Percentiles rank a stretch among this genome's conserved stretches.
Conservation (phyloP, 202 grass and related monocot species). For the Carex sylvatica region DNA sequence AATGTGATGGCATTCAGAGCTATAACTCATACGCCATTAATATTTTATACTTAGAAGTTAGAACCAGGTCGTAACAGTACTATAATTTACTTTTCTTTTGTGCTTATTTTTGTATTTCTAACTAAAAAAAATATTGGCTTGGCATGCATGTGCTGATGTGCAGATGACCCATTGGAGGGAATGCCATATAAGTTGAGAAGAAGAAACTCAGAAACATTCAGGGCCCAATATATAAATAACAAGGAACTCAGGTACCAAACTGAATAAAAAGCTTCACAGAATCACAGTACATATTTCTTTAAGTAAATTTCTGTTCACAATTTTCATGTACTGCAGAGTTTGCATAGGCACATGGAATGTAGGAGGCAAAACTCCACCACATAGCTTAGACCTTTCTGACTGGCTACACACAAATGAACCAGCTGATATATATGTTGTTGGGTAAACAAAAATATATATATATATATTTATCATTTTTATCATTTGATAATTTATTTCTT, state of each 20-base stretch:
- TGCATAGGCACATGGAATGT: slow-evolving; percentile 80
- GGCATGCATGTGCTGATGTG: slow-evolving; percentile 31
- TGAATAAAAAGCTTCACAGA: not conserved
- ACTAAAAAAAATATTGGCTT: not conserved
- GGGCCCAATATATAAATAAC: slow-evolving; percentile 87
- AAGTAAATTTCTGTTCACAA: not conserved
- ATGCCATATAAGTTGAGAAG: slow-evolving; percentile 57
- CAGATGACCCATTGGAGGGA: slow-evolving; percentile 47
- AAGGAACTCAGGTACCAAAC: slow-evolving; percentile 63
- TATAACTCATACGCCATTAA: not conserved
- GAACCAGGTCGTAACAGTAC: not conserved
- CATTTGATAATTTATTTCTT: not conserved
- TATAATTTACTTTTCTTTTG: not conserved
- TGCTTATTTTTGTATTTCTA: slow-evolving; percentile 1
- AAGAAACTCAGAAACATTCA: slow-evolving; percentile 85
- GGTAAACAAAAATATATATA: slow-evolving; percentile 35
- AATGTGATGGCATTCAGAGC: not conserved
- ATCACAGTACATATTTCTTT: too few species aligned
- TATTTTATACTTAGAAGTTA: not conserved
- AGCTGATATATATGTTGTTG: slow-evolving; percentile 92
- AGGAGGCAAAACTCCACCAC: slow-evolving; percentile 55
- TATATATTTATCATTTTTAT: slow-evolving; percentile 13
- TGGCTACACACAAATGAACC: slow-evolving; percentile 74
- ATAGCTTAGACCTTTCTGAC: slow-evolving; percentile 46
- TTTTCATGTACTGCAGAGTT: slow-evolving; percentile 39